These are phyloP conservation scores for Eucalyptus urophylla DNA, from an alignment of 345 rosid genomes.

Conservation along the genomic window DNA sequence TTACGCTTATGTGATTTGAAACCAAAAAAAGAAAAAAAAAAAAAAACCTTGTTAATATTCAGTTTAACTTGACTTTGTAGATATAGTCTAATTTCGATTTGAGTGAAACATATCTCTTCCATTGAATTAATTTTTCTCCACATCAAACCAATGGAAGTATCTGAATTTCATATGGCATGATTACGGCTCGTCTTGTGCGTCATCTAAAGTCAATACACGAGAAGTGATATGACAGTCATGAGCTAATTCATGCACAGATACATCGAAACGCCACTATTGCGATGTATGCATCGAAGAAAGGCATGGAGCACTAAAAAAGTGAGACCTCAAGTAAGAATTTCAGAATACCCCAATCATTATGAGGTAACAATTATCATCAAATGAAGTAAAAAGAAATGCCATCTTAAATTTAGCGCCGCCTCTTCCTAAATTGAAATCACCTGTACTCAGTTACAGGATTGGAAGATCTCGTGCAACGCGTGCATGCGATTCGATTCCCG, in stretches of 20 bases:
- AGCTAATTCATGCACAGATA: too few species aligned
- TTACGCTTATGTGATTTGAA: background rate
- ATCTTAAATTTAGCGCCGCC: too few species aligned
- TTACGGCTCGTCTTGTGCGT: background rate
- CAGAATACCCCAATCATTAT: background rate
- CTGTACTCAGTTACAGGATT: background rate
- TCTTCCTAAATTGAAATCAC: background rate
- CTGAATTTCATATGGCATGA: background rate
- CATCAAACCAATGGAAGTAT: background rate
- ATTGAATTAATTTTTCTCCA: background rate
- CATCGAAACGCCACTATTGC: background rate
- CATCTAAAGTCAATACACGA: background rate
- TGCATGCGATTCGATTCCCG: background rate
- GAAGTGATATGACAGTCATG: background rate
- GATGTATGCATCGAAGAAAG: background rate
- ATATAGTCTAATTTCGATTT: too few species aligned
- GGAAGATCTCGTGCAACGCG: background rate
- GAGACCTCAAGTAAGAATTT: background rate
- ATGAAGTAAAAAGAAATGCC: background rate
- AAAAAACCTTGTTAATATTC: too few species aligned
- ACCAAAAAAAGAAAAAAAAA: too few species aligned
- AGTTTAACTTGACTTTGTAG: background rate
- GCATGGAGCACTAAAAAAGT: background rate
- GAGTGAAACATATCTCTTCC: background rate
- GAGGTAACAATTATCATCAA: background rate